A percentile compares a stretch with the other conserved stretches of the same genome.
These are phyloP conservation scores for Trichophyton simii DNA, from an alignment of 2,329 filamentous ascomycete genomes.

Conservation along the genomic window DNA sequence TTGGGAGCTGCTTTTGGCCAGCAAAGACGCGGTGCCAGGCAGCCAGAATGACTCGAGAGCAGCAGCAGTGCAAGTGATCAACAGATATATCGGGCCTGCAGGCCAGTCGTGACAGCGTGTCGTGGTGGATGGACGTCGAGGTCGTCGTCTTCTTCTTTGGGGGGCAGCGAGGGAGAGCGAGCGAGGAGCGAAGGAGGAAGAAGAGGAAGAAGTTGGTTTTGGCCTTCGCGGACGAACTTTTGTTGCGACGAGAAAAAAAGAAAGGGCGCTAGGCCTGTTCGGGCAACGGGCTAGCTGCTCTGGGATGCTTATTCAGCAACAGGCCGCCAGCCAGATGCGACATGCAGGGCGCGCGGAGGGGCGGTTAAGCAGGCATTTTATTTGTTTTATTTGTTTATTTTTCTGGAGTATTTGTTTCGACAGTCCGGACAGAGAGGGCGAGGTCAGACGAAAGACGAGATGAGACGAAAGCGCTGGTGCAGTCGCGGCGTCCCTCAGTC, in stretches of 20 bases:
- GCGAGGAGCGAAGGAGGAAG: neutral
- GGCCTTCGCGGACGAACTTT: neutral
- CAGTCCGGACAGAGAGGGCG: neutral
- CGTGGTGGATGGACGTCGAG: neutral
- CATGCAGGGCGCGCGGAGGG: too few relatives aligned
- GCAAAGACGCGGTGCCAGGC: neutral
- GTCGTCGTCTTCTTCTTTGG: neutral
- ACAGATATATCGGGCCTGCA: neutral
- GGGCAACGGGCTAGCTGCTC: neutral
- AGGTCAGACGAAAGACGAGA: neutral
- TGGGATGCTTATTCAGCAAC: too few relatives aligned
- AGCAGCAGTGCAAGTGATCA: neutral
- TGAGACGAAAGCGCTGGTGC: neutral
- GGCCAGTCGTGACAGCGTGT: neutral
- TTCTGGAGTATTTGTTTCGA: neutral
- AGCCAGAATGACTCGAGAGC: neutral
- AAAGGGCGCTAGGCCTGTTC: neutral
- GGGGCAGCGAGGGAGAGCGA: neutral
- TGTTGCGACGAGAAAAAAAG: neutral
- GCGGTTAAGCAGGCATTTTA: too few relatives aligned
- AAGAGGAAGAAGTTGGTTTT: neutral
- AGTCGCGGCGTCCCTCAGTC: too few relatives aligned
- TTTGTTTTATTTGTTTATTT: too few relatives aligned
- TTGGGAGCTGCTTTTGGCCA: neutral
- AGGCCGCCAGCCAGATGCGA: too few relatives aligned